These are phyloP conservation scores for Lizonia empirigonia DNA, from an alignment of 2,329 filamentous ascomycete genomes.

Conservation along the genomic window DNA sequence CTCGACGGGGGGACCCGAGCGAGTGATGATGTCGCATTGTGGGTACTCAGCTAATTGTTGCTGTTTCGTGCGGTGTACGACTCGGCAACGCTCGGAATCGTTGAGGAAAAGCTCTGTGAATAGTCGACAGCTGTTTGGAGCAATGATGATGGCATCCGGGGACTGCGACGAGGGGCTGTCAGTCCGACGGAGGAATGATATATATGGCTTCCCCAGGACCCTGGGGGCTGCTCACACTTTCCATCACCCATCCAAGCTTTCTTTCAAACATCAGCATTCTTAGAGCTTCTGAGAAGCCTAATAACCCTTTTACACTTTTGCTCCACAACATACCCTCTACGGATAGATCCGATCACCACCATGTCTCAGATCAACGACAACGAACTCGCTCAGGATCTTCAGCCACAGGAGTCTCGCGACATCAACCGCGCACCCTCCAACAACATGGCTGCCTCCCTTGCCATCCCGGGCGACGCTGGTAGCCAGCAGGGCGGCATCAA, in stretches of 20 bases:
- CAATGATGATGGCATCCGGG: conserved; percentile 31
- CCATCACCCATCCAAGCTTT: conserved; percentile 14
- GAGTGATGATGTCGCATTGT: conserved; percentile 35
- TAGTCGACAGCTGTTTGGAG: conserved; percentile 23
- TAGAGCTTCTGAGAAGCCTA: conserved; percentile 17
- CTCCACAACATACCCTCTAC: background rate
- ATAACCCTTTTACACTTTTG: background rate
- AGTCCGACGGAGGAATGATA: conserved; percentile 24
- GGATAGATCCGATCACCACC: conserved; percentile 17
- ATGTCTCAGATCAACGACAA: conserved; percentile 67
- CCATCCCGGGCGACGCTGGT: conserved; percentile 36
- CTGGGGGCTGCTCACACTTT: conserved; percentile 18
- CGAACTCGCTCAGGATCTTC: conserved; percentile 55
- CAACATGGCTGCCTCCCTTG: conserved; percentile 36
- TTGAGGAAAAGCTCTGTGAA: conserved; percentile 23
- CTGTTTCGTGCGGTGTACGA: conserved; percentile 22
- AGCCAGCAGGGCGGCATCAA: conserved; percentile 43
- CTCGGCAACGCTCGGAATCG: conserved; percentile 33
- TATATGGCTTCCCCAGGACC: conserved; percentile 35
- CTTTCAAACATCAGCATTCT: conserved; percentile 14
- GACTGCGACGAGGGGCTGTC: conserved; percentile 10
- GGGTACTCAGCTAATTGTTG: conserved; percentile 38
- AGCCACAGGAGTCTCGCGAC: conserved; percentile 33
- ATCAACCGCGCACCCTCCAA: conserved; percentile 24
- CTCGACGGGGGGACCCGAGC: conserved; percentile 26